Evolutionary conservation across 176 grass and related monocot species (phyloP).

Genomic region (Pharus latifolius): DNA sequence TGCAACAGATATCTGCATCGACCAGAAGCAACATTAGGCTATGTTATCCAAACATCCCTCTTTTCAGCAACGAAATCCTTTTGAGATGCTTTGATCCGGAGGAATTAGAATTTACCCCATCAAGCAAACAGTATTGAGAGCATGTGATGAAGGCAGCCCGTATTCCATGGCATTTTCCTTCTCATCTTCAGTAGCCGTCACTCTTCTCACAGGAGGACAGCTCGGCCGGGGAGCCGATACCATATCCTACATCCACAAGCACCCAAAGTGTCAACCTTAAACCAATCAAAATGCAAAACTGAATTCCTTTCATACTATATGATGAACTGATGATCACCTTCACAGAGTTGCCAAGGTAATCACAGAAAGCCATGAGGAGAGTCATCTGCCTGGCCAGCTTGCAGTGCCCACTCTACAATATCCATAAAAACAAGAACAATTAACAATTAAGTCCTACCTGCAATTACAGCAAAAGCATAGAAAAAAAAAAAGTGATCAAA

Average conservation of each 20-base stretch:
- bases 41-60: background rate
- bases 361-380: constrained; percentile 86
- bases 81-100: too few species aligned
- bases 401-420: constrained; percentile 67
- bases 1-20: constrained; percentile 70
- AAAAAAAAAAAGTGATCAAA: background rate
- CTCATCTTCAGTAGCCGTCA: constrained; percentile 77
- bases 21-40: background rate
- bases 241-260: constrained; percentile 45
- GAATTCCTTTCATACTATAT: background rate
- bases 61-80: background rate
- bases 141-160: constrained; percentile 85
- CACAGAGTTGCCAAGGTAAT: constrained; percentile 77
- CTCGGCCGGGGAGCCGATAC: constrained; percentile 89
- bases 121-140: constrained; percentile 84
- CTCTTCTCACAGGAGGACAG: constrained; percentile 81
- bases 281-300: background rate
- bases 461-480: constrained; percentile 1
- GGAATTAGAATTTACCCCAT: constrained; percentile 52
- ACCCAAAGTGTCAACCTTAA: background rate
- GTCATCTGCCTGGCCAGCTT: constrained; percentile 96
- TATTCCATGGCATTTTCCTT: constrained; percentile 98
- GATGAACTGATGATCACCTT: constrained; percentile 48
- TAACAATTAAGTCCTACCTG: background rate
- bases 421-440: background rate